Conservation (phyloP, 164 flowering plant species). For the Berberis thunbergii region DNA sequence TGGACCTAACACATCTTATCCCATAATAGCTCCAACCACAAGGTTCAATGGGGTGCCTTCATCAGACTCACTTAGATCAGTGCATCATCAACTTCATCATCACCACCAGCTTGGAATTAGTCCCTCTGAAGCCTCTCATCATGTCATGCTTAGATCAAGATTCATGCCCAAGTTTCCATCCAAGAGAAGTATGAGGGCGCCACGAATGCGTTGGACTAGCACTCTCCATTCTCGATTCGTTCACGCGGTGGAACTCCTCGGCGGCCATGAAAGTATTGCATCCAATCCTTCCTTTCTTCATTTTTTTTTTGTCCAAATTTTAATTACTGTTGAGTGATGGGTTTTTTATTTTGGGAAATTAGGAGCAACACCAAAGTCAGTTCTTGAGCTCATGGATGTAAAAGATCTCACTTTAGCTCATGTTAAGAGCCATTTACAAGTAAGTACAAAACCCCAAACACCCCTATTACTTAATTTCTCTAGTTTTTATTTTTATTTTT, state of each 20-base stretch:
- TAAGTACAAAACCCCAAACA: no score
- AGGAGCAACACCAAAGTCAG: no score
- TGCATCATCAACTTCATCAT: no score
- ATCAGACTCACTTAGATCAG: conserved; percentile 24
- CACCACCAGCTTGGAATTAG: conserved; percentile 26
- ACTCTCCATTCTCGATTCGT: conserved; percentile 62
- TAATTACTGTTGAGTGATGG: no score
- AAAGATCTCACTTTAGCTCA: no score
- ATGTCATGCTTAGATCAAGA: conserved; percentile 43
- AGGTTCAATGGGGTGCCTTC: conserved; percentile 35
- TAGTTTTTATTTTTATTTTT: no score
- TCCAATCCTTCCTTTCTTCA: not conserved
- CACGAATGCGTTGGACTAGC: conserved; percentile 72
- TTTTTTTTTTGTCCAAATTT: conserved; percentile 1
- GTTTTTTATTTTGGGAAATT: no score
- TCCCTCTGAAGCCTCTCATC: conserved; percentile 19
- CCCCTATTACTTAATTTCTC: no score
- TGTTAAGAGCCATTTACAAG: no score
- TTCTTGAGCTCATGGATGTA: no score
- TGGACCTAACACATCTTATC: conserved; percentile 11
- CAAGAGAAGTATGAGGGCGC: conserved; percentile 61
- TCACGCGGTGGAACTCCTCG: conserved; percentile 70
- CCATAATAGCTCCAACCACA: no score
- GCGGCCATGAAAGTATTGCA: conserved; percentile 70
- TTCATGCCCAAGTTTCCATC: conserved; percentile 40